phyloP scores from a whole-genome alignment of 352 stramenopile species.

The Phytopythium boreale region DNA sequence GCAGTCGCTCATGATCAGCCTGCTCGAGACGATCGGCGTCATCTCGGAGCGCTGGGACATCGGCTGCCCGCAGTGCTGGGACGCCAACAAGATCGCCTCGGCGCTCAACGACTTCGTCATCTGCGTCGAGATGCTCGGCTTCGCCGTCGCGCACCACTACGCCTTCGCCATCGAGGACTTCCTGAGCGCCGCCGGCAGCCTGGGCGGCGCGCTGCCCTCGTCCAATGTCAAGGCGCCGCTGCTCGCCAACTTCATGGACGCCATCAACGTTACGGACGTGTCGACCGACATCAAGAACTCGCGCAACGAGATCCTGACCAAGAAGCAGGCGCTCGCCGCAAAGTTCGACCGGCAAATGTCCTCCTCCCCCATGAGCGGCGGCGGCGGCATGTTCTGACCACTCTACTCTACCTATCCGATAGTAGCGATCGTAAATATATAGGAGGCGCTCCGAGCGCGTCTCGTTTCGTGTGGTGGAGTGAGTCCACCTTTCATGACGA shows the following conservation, averaged over 20 bases:
- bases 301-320: constrained; percentile 84
- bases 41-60: constrained; percentile 87
- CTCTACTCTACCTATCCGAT: neutral
- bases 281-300: constrained; percentile 84
- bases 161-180: constrained; percentile 92
- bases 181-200: constrained; percentile 29
- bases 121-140: constrained; percentile 94
- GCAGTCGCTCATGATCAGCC: constrained; percentile 90
- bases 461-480: neutral
- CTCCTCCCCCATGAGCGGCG: constrained; percentile 33
- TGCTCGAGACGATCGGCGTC: constrained; percentile 82
- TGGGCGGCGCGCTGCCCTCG: constrained; percentile 37
- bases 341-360: constrained; percentile 81
- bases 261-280: constrained; percentile 88
- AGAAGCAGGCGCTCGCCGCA: constrained; percentile 84
- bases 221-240: constrained; percentile 85
- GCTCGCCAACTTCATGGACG: constrained; percentile 87
- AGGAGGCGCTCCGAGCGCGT: neutral
- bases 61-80: constrained; percentile 80
- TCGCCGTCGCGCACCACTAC: constrained; percentile 91
- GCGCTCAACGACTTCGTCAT: constrained; percentile 94
- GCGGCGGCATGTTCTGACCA: constrained; percentile 48
- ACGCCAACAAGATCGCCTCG: constrained; percentile 83
- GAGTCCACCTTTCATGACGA: no score
- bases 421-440: constrained; percentile 2